phyloP scores from a whole-genome alignment of 805 yeast species.

The Wickerhamomyces mucosus region DNA sequence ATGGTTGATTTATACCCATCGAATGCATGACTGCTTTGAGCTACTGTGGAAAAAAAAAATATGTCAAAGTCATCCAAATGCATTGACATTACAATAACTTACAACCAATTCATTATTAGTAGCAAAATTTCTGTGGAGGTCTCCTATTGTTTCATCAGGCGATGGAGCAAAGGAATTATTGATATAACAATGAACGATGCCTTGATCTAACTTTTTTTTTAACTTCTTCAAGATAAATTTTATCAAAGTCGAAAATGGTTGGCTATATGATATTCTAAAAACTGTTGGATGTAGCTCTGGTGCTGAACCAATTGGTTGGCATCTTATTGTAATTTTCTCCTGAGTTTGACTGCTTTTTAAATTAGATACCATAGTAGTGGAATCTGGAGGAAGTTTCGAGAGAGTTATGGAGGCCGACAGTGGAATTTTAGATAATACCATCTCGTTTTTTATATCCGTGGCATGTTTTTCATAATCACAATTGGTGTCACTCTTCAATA shows the following conservation, averaged over 20 bases:
- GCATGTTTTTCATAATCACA: no score
- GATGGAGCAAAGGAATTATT: conserved; percentile 38
- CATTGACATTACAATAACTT: conserved; percentile 35
- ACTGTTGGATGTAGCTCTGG: conserved; percentile 39
- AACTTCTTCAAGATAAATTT: conserved; percentile 35
- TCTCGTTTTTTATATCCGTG: conserved; percentile 14
- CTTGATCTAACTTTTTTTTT: conserved; percentile 14
- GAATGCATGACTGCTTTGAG: no score
- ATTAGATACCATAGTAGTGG: conserved; percentile 9
- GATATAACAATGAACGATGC: conserved; percentile 29
- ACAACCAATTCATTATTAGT: conserved; percentile 31
- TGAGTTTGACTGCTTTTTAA: conserved; percentile 6
- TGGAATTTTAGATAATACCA: conserved; percentile 14
- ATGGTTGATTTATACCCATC: conserved; percentile 64
- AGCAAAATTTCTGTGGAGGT: conserved; percentile 26
- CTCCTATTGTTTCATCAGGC: conserved; percentile 33
- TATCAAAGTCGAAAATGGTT: conserved; percentile 35
- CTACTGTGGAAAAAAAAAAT: background rate
- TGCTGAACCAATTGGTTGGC: conserved; percentile 53
- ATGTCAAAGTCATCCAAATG: conserved; percentile 27
- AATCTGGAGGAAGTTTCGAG: conserved; percentile 11
- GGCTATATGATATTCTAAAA: conserved; percentile 38
- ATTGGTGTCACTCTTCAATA: no score
- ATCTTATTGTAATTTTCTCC: conserved; percentile 35
- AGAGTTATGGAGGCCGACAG: conserved; percentile 17